Evolutionary conservation across 306 rosid species (phyloP).

Genomic region (Phaseolus lunatus): DNA sequence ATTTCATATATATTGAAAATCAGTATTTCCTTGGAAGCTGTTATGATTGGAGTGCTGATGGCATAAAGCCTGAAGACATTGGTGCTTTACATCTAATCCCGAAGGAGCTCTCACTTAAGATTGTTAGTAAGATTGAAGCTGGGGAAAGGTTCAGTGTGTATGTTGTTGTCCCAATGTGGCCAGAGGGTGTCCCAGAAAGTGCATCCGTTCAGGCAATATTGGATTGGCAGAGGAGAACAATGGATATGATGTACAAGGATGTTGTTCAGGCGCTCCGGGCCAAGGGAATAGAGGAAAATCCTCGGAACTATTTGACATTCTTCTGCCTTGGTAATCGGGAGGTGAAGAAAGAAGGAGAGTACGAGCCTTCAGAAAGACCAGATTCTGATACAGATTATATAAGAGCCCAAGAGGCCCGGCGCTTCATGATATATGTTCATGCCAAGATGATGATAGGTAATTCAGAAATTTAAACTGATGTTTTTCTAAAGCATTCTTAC

Average conservation of each 20-base stretch:
- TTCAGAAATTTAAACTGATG: background rate
- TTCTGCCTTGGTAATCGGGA: conserved; percentile 78
- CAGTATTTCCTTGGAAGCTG: conserved; percentile 77
- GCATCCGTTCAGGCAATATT: conserved; percentile 75
- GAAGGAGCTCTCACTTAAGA: conserved; percentile 71
- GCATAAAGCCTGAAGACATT: conserved; percentile 67
- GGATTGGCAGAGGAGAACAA: conserved; percentile 79
- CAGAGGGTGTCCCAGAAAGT: conserved; percentile 72
- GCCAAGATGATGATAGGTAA: conserved; percentile 80
- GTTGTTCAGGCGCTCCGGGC: conserved; percentile 57
- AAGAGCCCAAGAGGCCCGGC: conserved; percentile 64
- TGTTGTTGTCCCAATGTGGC: conserved; percentile 76
- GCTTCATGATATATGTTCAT: conserved; percentile 81
- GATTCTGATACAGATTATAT: conserved; percentile 58
- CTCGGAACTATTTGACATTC: conserved; percentile 72
- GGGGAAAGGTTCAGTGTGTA: conserved; percentile 77
- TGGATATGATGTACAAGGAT: conserved; percentile 78
- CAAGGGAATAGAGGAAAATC: conserved; percentile 62
- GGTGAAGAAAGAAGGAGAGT: conserved; percentile 60
- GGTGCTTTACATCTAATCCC: conserved; percentile 71
- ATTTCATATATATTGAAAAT: conserved; percentile 72
- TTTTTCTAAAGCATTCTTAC: conserved; percentile 13
- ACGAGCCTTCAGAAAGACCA: conserved; percentile 62
- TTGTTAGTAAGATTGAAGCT: conserved; percentile 69
- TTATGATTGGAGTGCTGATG: conserved; percentile 65